Conservation (phyloP, 192 early-diverging fungal species). For the Obelidium mucronatum region DNA sequence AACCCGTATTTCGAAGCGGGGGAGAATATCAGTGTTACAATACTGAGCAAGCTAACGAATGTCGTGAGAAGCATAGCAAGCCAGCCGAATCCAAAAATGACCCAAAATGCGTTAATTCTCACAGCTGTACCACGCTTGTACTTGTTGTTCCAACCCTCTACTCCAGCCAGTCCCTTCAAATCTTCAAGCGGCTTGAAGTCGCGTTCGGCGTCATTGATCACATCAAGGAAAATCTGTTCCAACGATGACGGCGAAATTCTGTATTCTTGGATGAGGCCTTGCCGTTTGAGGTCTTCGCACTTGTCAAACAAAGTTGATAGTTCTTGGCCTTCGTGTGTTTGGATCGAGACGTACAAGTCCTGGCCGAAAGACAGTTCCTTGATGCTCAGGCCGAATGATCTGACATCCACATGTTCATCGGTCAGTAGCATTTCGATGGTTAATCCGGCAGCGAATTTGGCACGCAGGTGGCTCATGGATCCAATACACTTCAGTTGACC, state of each 20-base stretch:
- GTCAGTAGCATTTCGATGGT: conserved; percentile 33
- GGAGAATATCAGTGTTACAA: neutral
- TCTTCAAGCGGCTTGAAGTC: neutral
- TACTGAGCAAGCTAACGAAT: neutral
- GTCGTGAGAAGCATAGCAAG: neutral
- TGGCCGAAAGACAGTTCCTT: neutral
- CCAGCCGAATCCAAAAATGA: neutral
- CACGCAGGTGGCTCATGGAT: conserved; percentile 62
- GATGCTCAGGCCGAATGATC: neutral
- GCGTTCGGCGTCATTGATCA: conserved; percentile 9
- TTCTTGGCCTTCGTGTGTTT: neutral
- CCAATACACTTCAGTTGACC: conserved; percentile 61
- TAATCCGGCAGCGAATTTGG: conserved; percentile 62
- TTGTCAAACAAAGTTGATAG: conserved; percentile 20
- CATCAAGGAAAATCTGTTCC: conserved; percentile 30
- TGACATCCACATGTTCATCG: neutral
- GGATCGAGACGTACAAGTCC: neutral
- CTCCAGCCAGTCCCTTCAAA: neutral
- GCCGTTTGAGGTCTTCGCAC: conserved; percentile 3
- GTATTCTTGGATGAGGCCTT: conserved; percentile 9
- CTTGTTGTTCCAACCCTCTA: neutral
- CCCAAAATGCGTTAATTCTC: neutral
- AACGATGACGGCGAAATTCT: conserved; percentile 15
- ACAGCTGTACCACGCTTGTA: neutral
- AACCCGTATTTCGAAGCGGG: neutral